Conservation (phyloP, 2,329 filamentous ascomycete species). For the Cercospora canescens region DNA sequence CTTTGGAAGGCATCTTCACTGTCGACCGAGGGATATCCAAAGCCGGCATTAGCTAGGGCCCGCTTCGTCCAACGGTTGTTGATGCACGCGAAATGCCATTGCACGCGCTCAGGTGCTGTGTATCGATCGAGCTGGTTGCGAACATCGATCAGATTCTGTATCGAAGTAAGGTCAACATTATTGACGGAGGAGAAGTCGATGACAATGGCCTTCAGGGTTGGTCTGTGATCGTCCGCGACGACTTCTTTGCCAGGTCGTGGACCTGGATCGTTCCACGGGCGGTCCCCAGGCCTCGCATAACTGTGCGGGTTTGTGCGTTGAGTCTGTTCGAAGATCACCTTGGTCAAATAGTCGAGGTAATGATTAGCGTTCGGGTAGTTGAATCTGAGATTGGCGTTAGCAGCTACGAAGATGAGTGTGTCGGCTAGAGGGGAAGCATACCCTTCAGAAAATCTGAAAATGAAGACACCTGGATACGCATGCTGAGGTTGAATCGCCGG, state of each 20-base stretch:
- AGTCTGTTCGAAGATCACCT: constrained; percentile 58
- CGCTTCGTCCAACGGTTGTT: constrained; percentile 95
- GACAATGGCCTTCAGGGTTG: constrained; percentile 83
- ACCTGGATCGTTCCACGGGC: constrained; percentile 94
- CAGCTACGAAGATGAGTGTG: no score
- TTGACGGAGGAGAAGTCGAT: constrained; percentile 93
- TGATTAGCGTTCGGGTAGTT: constrained; percentile 93
- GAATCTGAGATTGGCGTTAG: constrained; percentile 49
- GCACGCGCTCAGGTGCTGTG: constrained; percentile 74
- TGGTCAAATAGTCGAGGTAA: constrained; percentile 70
- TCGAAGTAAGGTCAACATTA: constrained; percentile 87
- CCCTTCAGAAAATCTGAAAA: constrained; percentile 91
- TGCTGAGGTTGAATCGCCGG: constrained; percentile 75
- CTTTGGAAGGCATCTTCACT: constrained; percentile 57
- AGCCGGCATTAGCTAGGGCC: constrained; percentile 81
- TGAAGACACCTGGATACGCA: constrained; percentile 90
- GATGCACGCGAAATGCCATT: constrained; percentile 96
- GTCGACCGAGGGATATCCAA: constrained; percentile 71
- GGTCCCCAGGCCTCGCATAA: constrained; percentile 64
- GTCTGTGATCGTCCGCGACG: constrained; percentile 53
- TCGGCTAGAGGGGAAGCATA: background rate
- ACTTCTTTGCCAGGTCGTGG: constrained; percentile 58
- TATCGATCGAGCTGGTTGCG: constrained; percentile 92
- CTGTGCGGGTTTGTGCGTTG: constrained; percentile 71
- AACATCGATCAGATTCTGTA: constrained; percentile 90